Evolutionary conservation across 371 early-diverging fungal genomes (phyloP).

Genomic region (Mortierella sp.): DNA sequence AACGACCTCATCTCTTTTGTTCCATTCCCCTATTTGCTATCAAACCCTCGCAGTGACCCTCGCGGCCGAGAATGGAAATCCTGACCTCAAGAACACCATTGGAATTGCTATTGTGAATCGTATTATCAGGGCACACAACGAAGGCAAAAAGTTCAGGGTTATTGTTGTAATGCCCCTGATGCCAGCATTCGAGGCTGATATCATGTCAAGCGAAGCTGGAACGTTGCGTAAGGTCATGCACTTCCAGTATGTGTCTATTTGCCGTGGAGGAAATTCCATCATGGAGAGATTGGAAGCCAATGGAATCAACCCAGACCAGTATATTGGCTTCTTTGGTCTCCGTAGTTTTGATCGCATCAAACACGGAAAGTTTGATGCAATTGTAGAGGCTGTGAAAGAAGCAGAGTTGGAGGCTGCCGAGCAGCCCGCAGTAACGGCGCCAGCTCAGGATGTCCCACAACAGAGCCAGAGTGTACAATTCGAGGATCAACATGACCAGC

Average conservation of each 20-base stretch:
- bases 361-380: constrained; percentile 48
- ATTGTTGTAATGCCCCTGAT: constrained; percentile 93
- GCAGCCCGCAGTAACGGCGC: not conserved
- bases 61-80: constrained; percentile 69
- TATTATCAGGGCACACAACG: constrained; percentile 81
- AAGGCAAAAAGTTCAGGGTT: constrained; percentile 82
- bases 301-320: constrained; percentile 80
- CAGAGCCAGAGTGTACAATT: not conserved
- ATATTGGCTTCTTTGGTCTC: constrained; percentile 84
- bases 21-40: not conserved
- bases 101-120: constrained; percentile 85
- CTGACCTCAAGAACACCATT: constrained; percentile 81
- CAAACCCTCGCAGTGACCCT: constrained; percentile 64
- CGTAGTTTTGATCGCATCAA: constrained; percentile 77
- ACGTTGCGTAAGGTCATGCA: constrained; percentile 86
- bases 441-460: not conserved
- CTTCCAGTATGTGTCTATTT: constrained; percentile 88
- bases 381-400: constrained; percentile 38
- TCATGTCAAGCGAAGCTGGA: constrained; percentile 81
- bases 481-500: not conserved
- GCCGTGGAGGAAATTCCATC: constrained; percentile 82
- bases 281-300: constrained; percentile 68
- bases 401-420: constrained; percentile 14
- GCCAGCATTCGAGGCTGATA: constrained; percentile 93
- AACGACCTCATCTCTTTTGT: not conserved